Base-by-base conservation (phyloP, 257 asterid species). In the Nicotiana sylvestris region DNA sequence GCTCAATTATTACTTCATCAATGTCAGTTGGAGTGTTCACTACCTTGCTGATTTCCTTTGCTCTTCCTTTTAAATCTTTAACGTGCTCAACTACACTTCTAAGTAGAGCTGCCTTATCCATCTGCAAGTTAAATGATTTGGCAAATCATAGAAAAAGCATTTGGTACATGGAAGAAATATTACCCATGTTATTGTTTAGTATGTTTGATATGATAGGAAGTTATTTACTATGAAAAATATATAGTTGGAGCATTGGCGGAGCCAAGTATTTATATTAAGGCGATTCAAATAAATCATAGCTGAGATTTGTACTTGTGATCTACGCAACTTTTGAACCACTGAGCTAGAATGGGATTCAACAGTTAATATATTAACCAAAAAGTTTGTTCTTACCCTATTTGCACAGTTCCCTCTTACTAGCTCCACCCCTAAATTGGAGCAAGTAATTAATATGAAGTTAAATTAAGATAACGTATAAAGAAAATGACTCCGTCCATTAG, bases 81-180 rank as follows among this genome's bases (percentile, higher is more conserved):
- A 96, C 90, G 29, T 88, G 97, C 6, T 92, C 93, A 72, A 96
- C 97, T 77, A 89, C 99, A 6, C 95, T 94, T 30, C 91, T 92
- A 81, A 96, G 55, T 58, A 96, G 87, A 39, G 96, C 94, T 33
- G 99, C 99, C 90, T 96, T 96, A 88, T 94, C 99, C 99, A 96
- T 94, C 99, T 94, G 84, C 81, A 70, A 16, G 58, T 39, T 21
- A 37, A 21, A 25, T 10, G 2, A 11, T 29, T 21, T 27, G 33
- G n/a, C 12, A 65, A 5, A 30, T 65, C 43, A 65, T 29, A 37
- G 5, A 65, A 65, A 65, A 30, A 16, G 10, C 30, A 25, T 25
- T 62, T 11, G 27, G 16, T 25, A 57, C 21, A 16, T 13, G 6
- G 61, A 15, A 13, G 16, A 56, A 3, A 15, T 4, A 16, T 16